A percentile compares a stretch with the other conserved stretches of the same genome.
These are phyloP conservation scores for Syzygium grande DNA, from an alignment of 345 rosid species.

Conservation along the genomic window DNA sequence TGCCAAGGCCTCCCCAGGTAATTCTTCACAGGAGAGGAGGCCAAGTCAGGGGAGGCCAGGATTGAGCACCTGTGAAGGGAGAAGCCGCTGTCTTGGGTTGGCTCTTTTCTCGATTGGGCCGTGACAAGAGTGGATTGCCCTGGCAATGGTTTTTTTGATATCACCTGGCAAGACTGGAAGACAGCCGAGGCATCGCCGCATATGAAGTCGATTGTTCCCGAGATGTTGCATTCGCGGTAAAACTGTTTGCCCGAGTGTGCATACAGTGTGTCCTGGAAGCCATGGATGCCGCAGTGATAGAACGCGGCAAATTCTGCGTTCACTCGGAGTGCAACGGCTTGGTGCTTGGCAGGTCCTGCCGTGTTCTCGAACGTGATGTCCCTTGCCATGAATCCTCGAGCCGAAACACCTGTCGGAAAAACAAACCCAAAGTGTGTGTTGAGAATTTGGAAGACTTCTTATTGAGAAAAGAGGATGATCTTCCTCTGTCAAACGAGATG, in stretches of 20 bases:
- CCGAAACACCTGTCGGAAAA: conserved; percentile 51
- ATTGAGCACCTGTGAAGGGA: conserved; percentile 71
- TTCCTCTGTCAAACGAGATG: not conserved
- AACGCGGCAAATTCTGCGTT: conserved; percentile 60
- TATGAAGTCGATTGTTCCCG: conserved; percentile 67
- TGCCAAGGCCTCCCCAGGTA: not conserved
- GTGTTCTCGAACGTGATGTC: conserved; percentile 57
- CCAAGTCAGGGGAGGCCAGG: not conserved
- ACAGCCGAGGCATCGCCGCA: conserved; percentile 75
- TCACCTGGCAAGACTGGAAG: conserved; percentile 58
- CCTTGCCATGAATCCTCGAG: conserved; percentile 69
- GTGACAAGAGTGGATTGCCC: conserved; percentile 63
- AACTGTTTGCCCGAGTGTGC: conserved; percentile 74
- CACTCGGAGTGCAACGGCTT: conserved; percentile 68
- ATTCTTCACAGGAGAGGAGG: not conserved
- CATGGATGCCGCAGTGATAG: conserved; percentile 40
- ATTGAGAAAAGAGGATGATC: not conserved
- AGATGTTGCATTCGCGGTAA: conserved; percentile 67
- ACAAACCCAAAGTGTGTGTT: not conserved
- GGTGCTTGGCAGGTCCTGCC: conserved; percentile 68
- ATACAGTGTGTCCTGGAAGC: conserved; percentile 77
- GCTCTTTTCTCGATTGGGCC: conserved; percentile 55
- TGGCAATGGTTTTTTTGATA: conserved; percentile 55
- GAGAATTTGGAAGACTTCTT: not conserved
- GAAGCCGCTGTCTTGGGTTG: conserved; percentile 59